Conservation (phyloP, 805 yeast species). For the Yarrowia divulgata region DNA sequence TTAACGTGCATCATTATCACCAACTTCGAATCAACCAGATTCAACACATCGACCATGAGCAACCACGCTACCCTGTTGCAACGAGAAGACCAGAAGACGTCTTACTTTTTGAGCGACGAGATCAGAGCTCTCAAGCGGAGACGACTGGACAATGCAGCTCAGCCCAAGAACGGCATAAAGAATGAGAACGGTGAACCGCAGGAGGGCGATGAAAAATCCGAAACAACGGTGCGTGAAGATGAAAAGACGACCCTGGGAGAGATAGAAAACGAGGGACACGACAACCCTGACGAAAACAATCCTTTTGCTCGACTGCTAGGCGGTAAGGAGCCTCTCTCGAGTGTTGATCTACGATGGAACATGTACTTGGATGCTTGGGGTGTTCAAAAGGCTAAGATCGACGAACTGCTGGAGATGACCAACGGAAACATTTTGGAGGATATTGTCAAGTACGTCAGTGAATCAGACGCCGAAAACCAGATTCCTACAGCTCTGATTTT, state of each 20-base stretch:
- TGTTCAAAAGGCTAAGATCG: slow-evolving; percentile 49
- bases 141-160: not conserved
- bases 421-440: slow-evolving; percentile 42
- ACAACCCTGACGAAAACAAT: slow-evolving; percentile 40
- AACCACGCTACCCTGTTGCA: slow-evolving; percentile 29
- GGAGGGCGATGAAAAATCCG: slow-evolving; percentile 16
- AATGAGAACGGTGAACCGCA: not conserved
- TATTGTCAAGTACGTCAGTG: slow-evolving; percentile 40
- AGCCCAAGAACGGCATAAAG: not conserved
- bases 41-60: slow-evolving; percentile 5
- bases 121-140: slow-evolving; percentile 15
- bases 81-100: slow-evolving; percentile 35
- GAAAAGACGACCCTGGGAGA: slow-evolving; percentile 17
- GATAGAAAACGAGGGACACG: slow-evolving; percentile 29
- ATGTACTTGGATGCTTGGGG: slow-evolving; percentile 55
- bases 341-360: slow-evolving; percentile 54
- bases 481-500: slow-evolving; percentile 48
- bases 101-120: slow-evolving; percentile 23
- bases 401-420: slow-evolving; percentile 47
- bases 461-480: slow-evolving; percentile 41
- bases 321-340: slow-evolving; percentile 55
- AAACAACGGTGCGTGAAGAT: not conserved
- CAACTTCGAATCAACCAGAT: not conserved
- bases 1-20: slow-evolving; percentile 15
- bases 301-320: slow-evolving; percentile 57